phyloP scores from a whole-genome alignment of 2,329 filamentous ascomycete species.

The Penicillium sp. region DNA sequence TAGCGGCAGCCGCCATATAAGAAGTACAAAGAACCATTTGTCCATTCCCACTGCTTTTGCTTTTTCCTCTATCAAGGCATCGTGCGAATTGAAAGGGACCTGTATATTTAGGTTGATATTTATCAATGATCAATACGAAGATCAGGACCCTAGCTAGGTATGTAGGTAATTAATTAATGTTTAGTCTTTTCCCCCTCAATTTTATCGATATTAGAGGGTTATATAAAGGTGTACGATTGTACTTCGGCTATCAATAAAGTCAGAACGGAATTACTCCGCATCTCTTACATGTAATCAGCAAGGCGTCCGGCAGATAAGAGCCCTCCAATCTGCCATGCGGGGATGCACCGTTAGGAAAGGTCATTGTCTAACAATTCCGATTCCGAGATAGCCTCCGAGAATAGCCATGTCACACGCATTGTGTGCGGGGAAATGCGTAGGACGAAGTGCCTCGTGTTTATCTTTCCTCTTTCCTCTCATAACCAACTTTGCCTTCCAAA shows the following conservation, averaged over 20 bases:
- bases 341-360: background rate
- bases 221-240: no score
- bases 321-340: background rate
- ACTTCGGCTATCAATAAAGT: no score
- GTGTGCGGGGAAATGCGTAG: slow-evolving; percentile 1
- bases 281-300: background rate
- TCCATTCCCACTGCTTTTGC: background rate
- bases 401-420: background rate
- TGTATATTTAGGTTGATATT: no score
- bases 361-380: background rate
- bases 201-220: no score
- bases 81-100: no score
- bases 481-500: background rate
- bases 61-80: background rate
- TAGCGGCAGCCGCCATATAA: background rate
- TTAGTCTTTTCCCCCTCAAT: no score
- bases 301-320: background rate
- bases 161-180: no score
- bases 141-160: no score
- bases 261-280: no score
- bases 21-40: background rate
- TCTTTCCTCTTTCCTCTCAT: background rate
- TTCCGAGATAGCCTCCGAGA: slow-evolving; percentile 1
- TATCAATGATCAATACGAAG: no score
- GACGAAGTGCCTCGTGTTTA: background rate